Conservation (phyloP, 2,329 filamentous ascomycete species). For the Ilyonectria robusta region DNA sequence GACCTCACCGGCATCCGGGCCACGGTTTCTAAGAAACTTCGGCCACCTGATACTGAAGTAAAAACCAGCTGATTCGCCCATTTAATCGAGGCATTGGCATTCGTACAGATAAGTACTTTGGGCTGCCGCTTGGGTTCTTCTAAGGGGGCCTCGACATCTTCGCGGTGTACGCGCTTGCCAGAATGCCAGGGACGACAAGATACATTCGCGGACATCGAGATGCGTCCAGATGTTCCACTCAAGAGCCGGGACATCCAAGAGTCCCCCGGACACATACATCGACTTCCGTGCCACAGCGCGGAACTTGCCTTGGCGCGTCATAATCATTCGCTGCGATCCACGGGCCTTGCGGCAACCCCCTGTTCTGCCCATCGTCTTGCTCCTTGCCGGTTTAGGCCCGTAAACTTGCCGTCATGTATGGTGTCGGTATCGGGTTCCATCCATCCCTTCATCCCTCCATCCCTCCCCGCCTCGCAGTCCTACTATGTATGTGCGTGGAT, state of each 20-base stretch:
- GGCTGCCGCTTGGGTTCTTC: neutral
- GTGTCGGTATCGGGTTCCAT: neutral
- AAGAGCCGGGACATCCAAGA: neutral
- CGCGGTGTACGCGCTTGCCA: neutral
- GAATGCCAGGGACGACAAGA: neutral
- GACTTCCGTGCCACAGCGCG: neutral
- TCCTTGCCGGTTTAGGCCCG: neutral
- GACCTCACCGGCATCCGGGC: neutral
- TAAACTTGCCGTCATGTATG: neutral
- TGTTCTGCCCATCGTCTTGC: constrained; percentile 1
- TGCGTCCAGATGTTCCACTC: neutral
- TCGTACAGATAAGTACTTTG: neutral
- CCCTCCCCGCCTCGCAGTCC: neutral
- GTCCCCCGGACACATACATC: neutral
- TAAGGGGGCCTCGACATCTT: neutral
- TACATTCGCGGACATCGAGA: neutral
- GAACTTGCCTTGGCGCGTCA: constrained; percentile 5
- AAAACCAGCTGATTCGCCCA: neutral
- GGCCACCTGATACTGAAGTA: neutral
- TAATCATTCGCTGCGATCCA: constrained; percentile 1
- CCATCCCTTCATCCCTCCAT: neutral
- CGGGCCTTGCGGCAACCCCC: constrained; percentile 11
- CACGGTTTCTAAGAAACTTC: neutral
- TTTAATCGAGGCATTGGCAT: constrained; percentile 1
- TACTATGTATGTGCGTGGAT: neutral